Base-by-base conservation (phyloP, 306 rosid genomes). In the Cicer yamashitae region DNA sequence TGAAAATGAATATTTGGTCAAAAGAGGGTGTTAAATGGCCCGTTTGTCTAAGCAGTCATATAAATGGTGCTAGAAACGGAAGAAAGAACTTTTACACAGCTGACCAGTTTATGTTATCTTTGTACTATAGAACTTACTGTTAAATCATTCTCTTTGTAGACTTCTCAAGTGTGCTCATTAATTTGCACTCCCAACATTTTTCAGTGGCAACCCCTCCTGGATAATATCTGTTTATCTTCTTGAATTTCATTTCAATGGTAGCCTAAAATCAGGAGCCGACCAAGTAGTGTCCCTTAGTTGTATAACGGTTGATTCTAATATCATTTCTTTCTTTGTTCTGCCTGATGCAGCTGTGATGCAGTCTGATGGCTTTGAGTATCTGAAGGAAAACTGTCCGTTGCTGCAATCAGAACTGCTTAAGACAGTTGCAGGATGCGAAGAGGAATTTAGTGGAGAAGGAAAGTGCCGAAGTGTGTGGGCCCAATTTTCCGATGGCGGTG, bases 401-500 rank as follows among this genome's bases (percentile, higher is more conserved):
- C 85, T 91, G 74, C 98, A 94, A 87, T 94, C 98, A 5, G 98
- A 94, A 81, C 89, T 94, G 53, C 83, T 94, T 44, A 94, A 94
- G 88, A 92, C 91, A 6, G 97, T 94, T 58, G 98, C 98, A 3
- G 97, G 97, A 44, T 85, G 91, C 0, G 98, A 90, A 51, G 98
- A 90, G 80, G 98, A 90, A 69, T 83, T 87, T 67, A 94, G 96
- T 8, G 96, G 93, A 54, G 97, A 90, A 79, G 97, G 93, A 37
- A 91, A 90, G 79, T 84, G 96, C 77, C 84, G 84, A 71, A 94
- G 98, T 13, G 96, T 94, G 64, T 94, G 98, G 98, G 98, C 89
- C 41, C 97, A 91, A 76, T 91, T 90, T 64, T 94, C 96, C 5
- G 98, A 94, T 43, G 98, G 98, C 1, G 98, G 88, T 58, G 94